Evolutionary conservation across 2,329 filamentous ascomycete genomes (phyloP), one percentile per base, ranked within the genome.

Genomic region (Phaeomoniella chlamydospora): DNA sequence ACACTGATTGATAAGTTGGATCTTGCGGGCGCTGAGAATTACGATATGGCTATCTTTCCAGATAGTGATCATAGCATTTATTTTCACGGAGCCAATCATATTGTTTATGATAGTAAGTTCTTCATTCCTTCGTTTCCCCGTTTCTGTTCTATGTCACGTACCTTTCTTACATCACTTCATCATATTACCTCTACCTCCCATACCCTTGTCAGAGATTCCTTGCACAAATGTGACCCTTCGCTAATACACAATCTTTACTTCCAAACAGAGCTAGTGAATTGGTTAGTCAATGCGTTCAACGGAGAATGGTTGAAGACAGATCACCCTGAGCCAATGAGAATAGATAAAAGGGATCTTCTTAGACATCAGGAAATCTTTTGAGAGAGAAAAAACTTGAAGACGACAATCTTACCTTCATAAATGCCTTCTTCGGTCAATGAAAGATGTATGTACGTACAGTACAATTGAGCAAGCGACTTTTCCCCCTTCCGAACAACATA

Each of bases 261-360:
- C 18, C 13, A 6, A 17, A 4, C 41, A 86, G 81, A 85, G 60
- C 57, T 94, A 18, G 77, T 69, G 39, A 87, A 83, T 54, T 98
- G 88, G 88, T 74, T 98, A 37, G 72, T 94, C 53, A 96, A 94
- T 54, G 90, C 90, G 2, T 98, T 98, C 56, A 96, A 96, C 47
- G 90, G 90, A 35, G 86, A 94, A 56, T 96, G 88, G 85, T 64
- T 88, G 34, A 63, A 65, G 33, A 72, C 68, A 13, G 58, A 65
- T 12, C 54, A 70, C 36, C 68, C 72, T 0, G 57, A 57, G 17
- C 74, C 74, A 12, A 18, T 34, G 22, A 26, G 22, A n/a, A 26
- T n/a, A 9, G 22, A 26, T 26, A 26, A 26, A 26, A 26, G 22
- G 22, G 22, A n/a, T n/a, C n/a, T n/a, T n/a, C n/a, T n/a, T n/a